Conservation (phyloP, 1,284 basidiomycete genomes). For the Leccinum pachyderme region DNA sequence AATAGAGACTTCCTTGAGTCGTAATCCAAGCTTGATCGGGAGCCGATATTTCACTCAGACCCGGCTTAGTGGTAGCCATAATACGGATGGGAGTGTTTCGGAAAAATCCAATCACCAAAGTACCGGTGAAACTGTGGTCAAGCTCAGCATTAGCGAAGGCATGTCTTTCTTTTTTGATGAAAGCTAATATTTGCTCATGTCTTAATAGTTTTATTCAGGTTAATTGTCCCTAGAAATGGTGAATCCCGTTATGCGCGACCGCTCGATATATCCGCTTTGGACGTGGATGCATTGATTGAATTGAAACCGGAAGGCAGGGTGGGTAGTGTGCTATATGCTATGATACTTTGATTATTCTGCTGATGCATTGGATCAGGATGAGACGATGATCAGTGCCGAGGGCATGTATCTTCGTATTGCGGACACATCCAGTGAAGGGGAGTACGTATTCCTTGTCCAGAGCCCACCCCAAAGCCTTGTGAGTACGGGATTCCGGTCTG, state of each 20-base stretch:
- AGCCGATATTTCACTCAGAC: conserved; percentile 77
- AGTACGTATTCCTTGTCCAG: conserved; percentile 45
- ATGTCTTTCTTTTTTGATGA: conserved; percentile 3
- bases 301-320: conserved; percentile 71
- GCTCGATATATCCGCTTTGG: conserved; percentile 60
- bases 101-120: conserved; percentile 26
- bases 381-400: conserved; percentile 63
- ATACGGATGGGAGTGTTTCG: conserved; percentile 33
- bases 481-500: conserved; percentile 8
- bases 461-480: conserved; percentile 58
- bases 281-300: conserved; percentile 65
- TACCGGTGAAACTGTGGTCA: conserved; percentile 49
- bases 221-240: conserved; percentile 41
- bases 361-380: conserved; percentile 48
- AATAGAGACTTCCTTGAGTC: conserved; percentile 41
- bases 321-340: conserved; percentile 13
- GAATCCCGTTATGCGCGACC: conserved; percentile 36
- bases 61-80: conserved; percentile 45
- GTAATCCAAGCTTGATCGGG: conserved; percentile 74
- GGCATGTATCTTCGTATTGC: conserved; percentile 61
- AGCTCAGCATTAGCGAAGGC: conserved; percentile 61
- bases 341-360: conserved; percentile 8
- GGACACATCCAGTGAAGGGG: conserved; percentile 41
- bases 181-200: neutral
- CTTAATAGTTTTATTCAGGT: conserved; percentile 40